Evolutionary conservation across 768 basidiomycete species (phyloP), one percentile per base, ranked within the genome.

Genomic region (Boletus vermiculosoides): DNA sequence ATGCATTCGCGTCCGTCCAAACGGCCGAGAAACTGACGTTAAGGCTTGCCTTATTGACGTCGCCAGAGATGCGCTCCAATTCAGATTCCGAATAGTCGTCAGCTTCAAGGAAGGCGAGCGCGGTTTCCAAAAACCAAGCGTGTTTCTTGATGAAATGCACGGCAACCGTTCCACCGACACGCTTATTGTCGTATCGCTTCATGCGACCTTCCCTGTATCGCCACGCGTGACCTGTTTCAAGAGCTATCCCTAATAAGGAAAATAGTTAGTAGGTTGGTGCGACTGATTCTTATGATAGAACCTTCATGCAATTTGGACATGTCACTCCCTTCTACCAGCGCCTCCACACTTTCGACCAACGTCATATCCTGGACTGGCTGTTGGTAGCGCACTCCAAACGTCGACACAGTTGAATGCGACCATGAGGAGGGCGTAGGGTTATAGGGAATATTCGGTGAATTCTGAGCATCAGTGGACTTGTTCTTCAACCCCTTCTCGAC

Each of bases 111-210:
- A 99, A 77, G 18, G 93, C 94, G 12, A 94, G 74, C 12, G 93
- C 92, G 6, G 95, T 92, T 76, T 99, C 96, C 63, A 94, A 72
- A 74, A 90, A 98, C 96, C 96, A 99, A 76, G 91, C 89, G 61
- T 92, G 86, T 71, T 92, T 89, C 85, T 98, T 99, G 79, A 99
- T 88, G 70, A 92, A 98, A 75, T 99, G 96, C 50, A 99, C 94
- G 22, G 94, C 90, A 45, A 95, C 82, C 3, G 96, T 99, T 6
- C 96, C 97, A 4, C 96, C 96, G 10, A 93, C 83, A 22, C 89
- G 86, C 56, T 81, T 76, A 45, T 78, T 79, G 61, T 84, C 80
- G 66, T 91, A 91, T 45, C 83, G 83, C 48, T 71, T 81, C 61
- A 74, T 66, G 41, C 85, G 78, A 47, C 90, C 88, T 77, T 93